These are phyloP conservation scores for Vitis rotundifolia DNA, from an alignment of 164 flowering plant species.

Conservation along the genomic window DNA sequence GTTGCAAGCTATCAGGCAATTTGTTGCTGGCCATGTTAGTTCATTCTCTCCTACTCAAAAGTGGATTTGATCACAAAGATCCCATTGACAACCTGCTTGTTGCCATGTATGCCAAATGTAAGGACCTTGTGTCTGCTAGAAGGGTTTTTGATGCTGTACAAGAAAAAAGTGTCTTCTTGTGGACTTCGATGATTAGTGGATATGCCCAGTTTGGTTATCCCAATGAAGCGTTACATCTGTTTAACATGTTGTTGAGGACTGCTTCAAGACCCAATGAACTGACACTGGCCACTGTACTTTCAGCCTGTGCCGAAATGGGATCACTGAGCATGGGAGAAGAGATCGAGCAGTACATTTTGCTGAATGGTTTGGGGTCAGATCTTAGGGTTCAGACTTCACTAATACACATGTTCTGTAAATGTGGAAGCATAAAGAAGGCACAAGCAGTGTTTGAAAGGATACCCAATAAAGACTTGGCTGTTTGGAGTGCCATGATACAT, in stretches of 20 bases:
- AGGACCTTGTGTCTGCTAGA: constrained; percentile 28
- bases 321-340: constrained; percentile 32
- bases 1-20: constrained; percentile 21
- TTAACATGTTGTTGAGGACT: constrained; percentile 19
- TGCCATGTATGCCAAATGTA: constrained; percentile 35
- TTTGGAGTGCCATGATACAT: constrained; percentile 49
- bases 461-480: constrained; percentile 31
- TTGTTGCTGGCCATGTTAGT: constrained; percentile 23
- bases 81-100: constrained; percentile 27
- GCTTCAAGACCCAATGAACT: constrained; percentile 30
- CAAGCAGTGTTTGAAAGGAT: constrained; percentile 25
- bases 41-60: constrained; percentile 33
- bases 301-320: constrained; percentile 51
- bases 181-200: constrained; percentile 47
- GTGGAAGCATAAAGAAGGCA: constrained; percentile 40
- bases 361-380: constrained; percentile 25
- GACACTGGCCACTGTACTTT: constrained; percentile 29
- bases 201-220: constrained; percentile 34
- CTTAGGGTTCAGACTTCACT: constrained; percentile 35
- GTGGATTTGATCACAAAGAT: constrained; percentile 24
- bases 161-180: constrained; percentile 26
- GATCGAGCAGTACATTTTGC: constrained; percentile 28
- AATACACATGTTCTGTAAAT: constrained; percentile 44
- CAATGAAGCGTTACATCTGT: constrained; percentile 33
- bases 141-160: constrained; percentile 21